These are phyloP conservation scores for Diaporthe longicolla DNA, from an alignment of 2,329 filamentous ascomycete species.

Conservation along the genomic window DNA sequence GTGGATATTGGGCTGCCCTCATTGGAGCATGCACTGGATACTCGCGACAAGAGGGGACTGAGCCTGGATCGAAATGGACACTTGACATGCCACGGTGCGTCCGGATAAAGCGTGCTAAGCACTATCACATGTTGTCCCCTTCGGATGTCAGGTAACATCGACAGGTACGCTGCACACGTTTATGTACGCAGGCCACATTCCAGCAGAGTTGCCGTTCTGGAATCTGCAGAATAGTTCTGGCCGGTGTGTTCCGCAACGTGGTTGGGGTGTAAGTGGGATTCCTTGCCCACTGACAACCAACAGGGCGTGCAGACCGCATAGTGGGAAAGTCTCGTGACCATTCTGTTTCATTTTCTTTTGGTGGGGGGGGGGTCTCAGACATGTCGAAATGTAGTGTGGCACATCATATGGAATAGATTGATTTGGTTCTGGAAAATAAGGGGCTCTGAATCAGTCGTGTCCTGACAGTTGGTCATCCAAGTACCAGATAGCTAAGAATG, in stretches of 20 bases:
- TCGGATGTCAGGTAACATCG: background rate
- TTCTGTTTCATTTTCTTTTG: background rate
- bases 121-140: background rate
- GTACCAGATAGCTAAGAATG: background rate
- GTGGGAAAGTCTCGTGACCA: background rate
- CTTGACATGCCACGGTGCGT: background rate
- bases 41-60: background rate
- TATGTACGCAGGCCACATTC: background rate
- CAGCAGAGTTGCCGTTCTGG: background rate
- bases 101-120: background rate
- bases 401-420: background rate
- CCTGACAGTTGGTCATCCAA: background rate
- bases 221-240: background rate
- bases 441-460: background rate
- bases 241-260: background rate
- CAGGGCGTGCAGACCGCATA: conserved; percentile 10
- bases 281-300: background rate
- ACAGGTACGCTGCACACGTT: background rate
- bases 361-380: background rate
- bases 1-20: background rate
- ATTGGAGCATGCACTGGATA: background rate
- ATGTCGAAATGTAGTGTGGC: background rate
- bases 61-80: background rate
- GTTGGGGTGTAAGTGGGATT: background rate
- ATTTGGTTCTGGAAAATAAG: background rate